phyloP scores from a whole-genome alignment of 768 basidiomycete genomes.

The Lactifluus hygrophoroides region DNA sequence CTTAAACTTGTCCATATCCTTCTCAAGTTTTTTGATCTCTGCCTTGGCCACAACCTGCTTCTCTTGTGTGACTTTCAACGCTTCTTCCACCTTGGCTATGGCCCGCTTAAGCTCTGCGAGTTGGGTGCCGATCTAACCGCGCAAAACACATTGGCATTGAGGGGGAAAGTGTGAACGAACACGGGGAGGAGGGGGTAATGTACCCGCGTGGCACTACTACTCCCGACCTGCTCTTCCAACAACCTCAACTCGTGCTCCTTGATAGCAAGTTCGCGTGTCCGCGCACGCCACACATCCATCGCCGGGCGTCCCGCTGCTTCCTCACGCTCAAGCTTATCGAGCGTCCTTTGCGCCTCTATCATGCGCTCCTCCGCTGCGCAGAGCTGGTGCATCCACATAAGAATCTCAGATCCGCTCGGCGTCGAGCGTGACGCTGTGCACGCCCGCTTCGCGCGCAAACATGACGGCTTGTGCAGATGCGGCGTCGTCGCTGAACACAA shows the following conservation, averaged over 20 bases:
- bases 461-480: constrained; percentile 83
- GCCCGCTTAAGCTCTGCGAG: constrained; percentile 62
- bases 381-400: constrained; percentile 80
- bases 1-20: constrained; percentile 98
- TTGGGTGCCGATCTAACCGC: constrained; percentile 62
- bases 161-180: too few species aligned
- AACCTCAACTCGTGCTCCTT: constrained; percentile 81
- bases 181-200: constrained; percentile 26
- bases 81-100: constrained; percentile 48
- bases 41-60: constrained; percentile 70
- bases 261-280: constrained; percentile 70
- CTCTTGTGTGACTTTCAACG: constrained; percentile 56
- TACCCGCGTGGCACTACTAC: constrained; percentile 86
- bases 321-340: constrained; percentile 47
- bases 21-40: constrained; percentile 82
- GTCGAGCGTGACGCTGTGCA: constrained; percentile 84
- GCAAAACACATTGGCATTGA: too few species aligned
- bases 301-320: constrained; percentile 43
- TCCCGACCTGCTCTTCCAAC: constrained; percentile 75
- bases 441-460: constrained; percentile 58
- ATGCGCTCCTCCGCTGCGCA: constrained; percentile 57
- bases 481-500: constrained; percentile 87
- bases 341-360: constrained; percentile 36
- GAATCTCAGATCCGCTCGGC: constrained; percentile 60
- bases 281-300: constrained; percentile 52